Conservation (phyloP, 495 filamentous ascomycete genomes). For the Penicillium waksmanii region DNA sequence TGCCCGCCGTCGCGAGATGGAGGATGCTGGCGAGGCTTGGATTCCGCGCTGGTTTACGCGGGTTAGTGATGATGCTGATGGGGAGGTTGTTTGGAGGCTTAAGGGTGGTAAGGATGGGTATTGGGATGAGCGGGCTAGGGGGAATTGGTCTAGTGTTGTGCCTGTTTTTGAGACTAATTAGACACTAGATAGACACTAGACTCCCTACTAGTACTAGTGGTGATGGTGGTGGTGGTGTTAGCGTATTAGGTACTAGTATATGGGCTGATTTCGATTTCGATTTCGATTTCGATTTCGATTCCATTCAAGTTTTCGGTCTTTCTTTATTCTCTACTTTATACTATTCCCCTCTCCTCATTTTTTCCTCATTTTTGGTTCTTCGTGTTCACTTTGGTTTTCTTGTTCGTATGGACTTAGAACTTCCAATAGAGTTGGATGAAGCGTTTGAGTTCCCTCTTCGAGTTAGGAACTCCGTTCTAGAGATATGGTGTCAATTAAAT, state of each 20-base stretch:
- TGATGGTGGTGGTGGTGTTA: neutral
- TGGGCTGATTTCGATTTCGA: neutral
- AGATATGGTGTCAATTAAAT: neutral
- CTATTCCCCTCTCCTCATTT: neutral
- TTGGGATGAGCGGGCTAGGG: conserved; percentile 81
- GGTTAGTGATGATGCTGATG: conserved; percentile 54
- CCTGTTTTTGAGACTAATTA: conserved; percentile 64
- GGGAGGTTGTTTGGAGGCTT: conserved; percentile 79
- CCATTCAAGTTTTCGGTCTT: neutral
- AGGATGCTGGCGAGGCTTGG: conserved; percentile 70
- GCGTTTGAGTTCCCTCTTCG: too few relatives aligned
- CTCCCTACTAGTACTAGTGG: neutral
- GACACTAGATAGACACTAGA: neutral
- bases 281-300: neutral
- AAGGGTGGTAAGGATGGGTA: conserved; percentile 83
- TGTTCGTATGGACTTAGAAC: too few relatives aligned
- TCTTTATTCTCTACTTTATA: neutral
- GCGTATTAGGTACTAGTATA: neutral
- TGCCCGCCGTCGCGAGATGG: conserved; percentile 71
- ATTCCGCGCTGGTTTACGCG: conserved; percentile 81
- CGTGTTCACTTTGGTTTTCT: neutral
- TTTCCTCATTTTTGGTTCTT: neutral
- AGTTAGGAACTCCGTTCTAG: too few relatives aligned
- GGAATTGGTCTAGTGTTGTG: conserved; percentile 70
- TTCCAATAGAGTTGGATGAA: too few relatives aligned